A percentile compares a stretch with the other conserved stretches of the same genome.
These are phyloP conservation scores for Rutidosis leptorrhynchoides DNA, from an alignment of 129 eudicot genomes.

Conservation along the genomic window DNA sequence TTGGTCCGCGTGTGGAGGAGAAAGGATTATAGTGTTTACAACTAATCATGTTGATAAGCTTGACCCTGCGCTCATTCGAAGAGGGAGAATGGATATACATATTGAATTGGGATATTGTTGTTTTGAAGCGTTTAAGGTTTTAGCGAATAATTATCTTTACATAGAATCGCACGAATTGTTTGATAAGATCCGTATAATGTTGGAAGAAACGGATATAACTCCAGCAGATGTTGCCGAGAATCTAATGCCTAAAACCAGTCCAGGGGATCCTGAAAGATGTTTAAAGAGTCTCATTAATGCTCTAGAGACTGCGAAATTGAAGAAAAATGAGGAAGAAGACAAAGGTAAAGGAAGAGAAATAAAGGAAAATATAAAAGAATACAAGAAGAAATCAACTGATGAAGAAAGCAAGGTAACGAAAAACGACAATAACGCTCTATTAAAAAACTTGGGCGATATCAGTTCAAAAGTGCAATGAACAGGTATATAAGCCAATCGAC, in stretches of 20 bases:
- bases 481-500: too few relatives aligned
- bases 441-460: neutral
- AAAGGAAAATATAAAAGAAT: neutral
- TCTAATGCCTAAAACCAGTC: slow-evolving; percentile 31
- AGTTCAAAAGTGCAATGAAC: too few relatives aligned
- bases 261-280: slow-evolving; percentile 21
- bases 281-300: slow-evolving; percentile 30
- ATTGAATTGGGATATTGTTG: slow-evolving; percentile 33
- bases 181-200: slow-evolving; percentile 24
- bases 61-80: slow-evolving; percentile 35
- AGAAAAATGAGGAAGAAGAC: neutral
- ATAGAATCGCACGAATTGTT: slow-evolving; percentile 33
- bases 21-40: slow-evolving; percentile 34
- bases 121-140: slow-evolving; percentile 39
- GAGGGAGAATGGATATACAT: slow-evolving; percentile 44
- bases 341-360: neutral
- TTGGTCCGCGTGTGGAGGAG: slow-evolving; percentile 40
- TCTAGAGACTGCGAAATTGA: slow-evolving; percentile 19
- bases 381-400: slow-evolving; percentile 16
- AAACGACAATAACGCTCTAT: neutral
- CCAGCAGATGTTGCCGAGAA: slow-evolving; percentile 41
- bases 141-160: slow-evolving; percentile 35
- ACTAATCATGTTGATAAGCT: slow-evolving; percentile 36
- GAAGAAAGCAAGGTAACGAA: slow-evolving; percentile 14
- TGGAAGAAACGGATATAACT: slow-evolving; percentile 36